Percentiles rank a stretch among this genome's conserved stretches.
Conservation (phyloP, 257 asterid species). For the Solanum piurae region DNA sequence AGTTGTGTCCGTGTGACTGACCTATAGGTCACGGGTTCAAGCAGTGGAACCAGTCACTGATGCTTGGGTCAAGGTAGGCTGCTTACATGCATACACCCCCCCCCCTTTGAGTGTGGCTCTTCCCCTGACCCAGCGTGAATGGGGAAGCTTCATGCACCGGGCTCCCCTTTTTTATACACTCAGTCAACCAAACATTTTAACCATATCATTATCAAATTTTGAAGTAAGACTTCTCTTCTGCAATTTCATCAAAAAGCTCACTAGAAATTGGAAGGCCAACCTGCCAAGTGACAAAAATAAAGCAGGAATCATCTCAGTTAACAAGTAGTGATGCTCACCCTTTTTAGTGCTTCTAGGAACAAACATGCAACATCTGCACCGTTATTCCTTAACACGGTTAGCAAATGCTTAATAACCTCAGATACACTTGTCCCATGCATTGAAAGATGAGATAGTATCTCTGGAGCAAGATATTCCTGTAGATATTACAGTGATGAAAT, state of each 20-base stretch:
- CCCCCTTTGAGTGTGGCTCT: neutral
- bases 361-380: conserved; percentile 43
- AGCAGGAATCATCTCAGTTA: neutral
- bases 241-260: neutral
- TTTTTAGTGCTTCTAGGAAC: conserved; percentile 65
- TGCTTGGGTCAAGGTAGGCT: neutral
- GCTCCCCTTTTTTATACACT: neutral
- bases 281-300: neutral
- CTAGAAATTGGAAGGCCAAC: neutral
- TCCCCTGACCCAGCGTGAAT: neutral
- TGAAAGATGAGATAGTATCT: conserved; percentile 63
- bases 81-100: neutral
- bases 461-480: conserved; percentile 79
- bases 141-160: neutral
- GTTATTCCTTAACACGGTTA: conserved; percentile 62
- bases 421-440: conserved; percentile 53
- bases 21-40: neutral
- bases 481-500: conserved; percentile 5
- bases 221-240: neutral
- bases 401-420: conserved; percentile 81
- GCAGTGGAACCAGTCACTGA: neutral
- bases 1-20: neutral
- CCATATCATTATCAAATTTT: neutral
- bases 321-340: conserved; percentile 30
- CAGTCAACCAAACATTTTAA: neutral